These are phyloP conservation scores for Debaryomyces subglobosus DNA, from an alignment of 1,139 yeast genomes.

Conservation along the genomic window DNA sequence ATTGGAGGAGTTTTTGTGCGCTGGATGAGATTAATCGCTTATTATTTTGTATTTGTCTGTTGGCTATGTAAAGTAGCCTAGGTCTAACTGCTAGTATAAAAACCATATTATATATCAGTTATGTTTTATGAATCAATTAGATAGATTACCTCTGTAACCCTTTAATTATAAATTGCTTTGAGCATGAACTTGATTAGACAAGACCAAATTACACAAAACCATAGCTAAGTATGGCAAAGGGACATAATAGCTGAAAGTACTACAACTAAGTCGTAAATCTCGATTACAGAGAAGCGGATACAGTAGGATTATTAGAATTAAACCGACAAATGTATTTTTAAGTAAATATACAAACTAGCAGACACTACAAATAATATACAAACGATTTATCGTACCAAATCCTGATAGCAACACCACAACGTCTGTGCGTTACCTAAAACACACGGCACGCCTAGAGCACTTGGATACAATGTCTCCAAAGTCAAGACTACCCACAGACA, in stretches of 20 bases:
- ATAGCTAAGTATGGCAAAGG: neutral
- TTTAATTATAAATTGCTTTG: conserved; percentile 7
- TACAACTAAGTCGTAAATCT: neutral
- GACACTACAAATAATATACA: conserved; percentile 1
- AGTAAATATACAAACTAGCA: conserved; percentile 11
- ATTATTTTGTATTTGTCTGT: conserved; percentile 23
- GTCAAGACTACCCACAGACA: neutral
- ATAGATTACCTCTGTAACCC: conserved; percentile 5
- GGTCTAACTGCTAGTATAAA: conserved; percentile 37
- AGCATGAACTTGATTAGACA: neutral
- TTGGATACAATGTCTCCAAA: conserved; percentile 35
- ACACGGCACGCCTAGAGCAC: conserved; percentile 69
- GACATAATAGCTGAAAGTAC: neutral
- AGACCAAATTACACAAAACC: conserved; percentile 7
- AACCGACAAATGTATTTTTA: conserved; percentile 15
- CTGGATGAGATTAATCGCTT: conserved; percentile 19
- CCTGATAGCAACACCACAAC: conserved; percentile 69
- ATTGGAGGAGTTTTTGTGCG: conserved; percentile 15
- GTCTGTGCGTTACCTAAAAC: conserved; percentile 49
- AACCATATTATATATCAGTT: conserved; percentile 21
- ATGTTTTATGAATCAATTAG: neutral
- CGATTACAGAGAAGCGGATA: neutral
- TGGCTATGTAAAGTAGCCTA: conserved; percentile 31
- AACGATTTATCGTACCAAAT: conserved; percentile 36
- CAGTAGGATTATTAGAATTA: neutral